Evolutionary conservation across 2,329 filamentous ascomycete genomes (phyloP).

Genomic region (Fusarium kyushuense): DNA sequence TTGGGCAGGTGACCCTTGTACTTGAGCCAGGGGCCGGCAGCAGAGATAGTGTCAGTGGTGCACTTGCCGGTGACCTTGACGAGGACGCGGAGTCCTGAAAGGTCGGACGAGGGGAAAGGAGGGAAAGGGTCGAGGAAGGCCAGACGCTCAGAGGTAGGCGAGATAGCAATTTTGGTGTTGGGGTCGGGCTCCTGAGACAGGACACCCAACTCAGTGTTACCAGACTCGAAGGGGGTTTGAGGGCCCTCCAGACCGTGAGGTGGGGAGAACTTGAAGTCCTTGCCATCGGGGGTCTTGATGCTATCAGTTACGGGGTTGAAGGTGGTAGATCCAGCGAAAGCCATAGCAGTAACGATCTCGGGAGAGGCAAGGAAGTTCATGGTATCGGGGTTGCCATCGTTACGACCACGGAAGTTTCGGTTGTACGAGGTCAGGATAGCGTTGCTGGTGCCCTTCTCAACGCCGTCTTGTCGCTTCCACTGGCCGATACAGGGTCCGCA

Average conservation of each 20-base stretch:
- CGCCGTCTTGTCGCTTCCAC: constrained; percentile 91
- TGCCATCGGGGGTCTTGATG: constrained; percentile 82
- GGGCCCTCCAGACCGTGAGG: constrained; percentile 77
- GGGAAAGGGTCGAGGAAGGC: constrained; percentile 92
- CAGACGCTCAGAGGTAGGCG: constrained; percentile 88
- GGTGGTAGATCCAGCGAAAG: constrained; percentile 89
- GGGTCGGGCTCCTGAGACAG: constrained; percentile 79
- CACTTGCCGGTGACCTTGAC: constrained; percentile 98
- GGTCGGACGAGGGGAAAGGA: constrained; percentile 81
- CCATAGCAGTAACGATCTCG: constrained; percentile 96
- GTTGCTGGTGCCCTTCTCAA: constrained; percentile 86
- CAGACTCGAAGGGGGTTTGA: constrained; percentile 76
- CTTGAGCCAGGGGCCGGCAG: constrained; percentile 95
- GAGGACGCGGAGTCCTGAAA: constrained; percentile 83
- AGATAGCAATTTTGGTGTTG: constrained; percentile 78
- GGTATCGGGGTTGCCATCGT: constrained; percentile 94
- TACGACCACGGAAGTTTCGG: constrained; percentile 96
- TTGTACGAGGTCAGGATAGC: constrained; percentile 98
- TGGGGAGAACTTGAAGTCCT: constrained; percentile 85
- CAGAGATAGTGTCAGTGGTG: constrained; percentile 97
- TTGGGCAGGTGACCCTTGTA: constrained; percentile 99
- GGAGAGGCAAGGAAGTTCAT: constrained; percentile 99
- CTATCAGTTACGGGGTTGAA: constrained; percentile 96
- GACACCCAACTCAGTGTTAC: constrained; percentile 79
- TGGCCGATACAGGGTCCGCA: constrained; percentile 94